Conservation (phyloP, 2,329 filamentous ascomycete species). For the Pezizomycotina sp. region DNA sequence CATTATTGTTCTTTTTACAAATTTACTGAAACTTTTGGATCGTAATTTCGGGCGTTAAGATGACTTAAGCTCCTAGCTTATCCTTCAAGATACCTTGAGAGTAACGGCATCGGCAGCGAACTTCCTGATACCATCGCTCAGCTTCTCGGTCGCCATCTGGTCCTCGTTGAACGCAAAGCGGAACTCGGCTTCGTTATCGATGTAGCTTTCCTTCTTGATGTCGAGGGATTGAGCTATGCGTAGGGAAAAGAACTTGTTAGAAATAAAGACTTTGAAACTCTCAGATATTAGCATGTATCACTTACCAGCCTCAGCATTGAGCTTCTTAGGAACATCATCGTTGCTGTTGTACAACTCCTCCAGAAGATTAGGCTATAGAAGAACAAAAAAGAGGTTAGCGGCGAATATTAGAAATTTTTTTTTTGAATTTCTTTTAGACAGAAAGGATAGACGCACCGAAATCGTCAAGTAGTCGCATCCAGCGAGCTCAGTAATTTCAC, state of each 20-base stretch:
- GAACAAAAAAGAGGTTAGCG: conserved; percentile 1
- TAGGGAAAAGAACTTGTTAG: too few relatives aligned
- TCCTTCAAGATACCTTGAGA: conserved; percentile 78
- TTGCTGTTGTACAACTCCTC: conserved; percentile 82
- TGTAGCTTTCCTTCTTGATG: conserved; percentile 78
- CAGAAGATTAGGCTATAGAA: conserved; percentile 64
- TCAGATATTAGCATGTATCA: conserved; percentile 1
- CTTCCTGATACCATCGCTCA: conserved; percentile 97
- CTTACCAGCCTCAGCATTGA: conserved; percentile 46
- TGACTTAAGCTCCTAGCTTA: conserved; percentile 48
- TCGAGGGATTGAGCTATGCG: conserved; percentile 42
- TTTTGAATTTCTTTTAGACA: too few relatives aligned
- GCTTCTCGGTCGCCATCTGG: conserved; percentile 98
- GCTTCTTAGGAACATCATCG: conserved; percentile 77
- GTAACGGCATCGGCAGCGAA: conserved; percentile 91
- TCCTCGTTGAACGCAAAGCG: conserved; percentile 99
- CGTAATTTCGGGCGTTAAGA: too few relatives aligned
- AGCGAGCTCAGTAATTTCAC: conserved; percentile 95
- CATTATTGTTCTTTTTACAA: too few relatives aligned
- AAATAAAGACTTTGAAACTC: not conserved
- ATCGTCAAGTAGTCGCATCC: conserved; percentile 99
- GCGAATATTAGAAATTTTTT: too few relatives aligned
- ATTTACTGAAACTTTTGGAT: too few relatives aligned
- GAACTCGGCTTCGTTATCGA: conserved; percentile 77
- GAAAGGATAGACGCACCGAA: conserved; percentile 44